Evolutionary conservation across 108 stramenopile genomes (phyloP), one percentile per base, ranked within the genome.

Genomic region (Cyclotella distinguenda): DNA sequence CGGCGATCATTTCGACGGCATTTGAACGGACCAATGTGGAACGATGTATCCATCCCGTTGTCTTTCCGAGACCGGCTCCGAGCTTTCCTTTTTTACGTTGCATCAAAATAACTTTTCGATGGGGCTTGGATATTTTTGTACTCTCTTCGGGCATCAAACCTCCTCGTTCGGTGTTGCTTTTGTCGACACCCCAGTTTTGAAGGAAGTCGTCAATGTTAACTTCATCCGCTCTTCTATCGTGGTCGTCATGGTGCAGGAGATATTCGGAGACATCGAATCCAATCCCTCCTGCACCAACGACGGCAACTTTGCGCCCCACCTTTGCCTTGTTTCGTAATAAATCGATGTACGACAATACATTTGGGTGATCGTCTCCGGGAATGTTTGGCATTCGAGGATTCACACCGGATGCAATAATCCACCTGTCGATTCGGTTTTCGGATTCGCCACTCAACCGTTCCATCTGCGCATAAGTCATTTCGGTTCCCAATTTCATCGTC

Each of bases 41-140:
- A 11, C 96, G 88, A 76, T 99, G 97, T 57, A 99, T 97, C 98
- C 98, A 99, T 12, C 98, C 98, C 7, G 98, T 97, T 3, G 98
- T 99, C 61, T 86, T 90, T 28, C 96, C 96, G 12, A 99, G 83
- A 0, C 83, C 82, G 16, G 83, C 87, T 25, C 97, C 98, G 25
- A 97, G 72, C 63, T 90, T 90, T 66, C 91, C 90, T 57, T 84
- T 85, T 69, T 97, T 97, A 49, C 98, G 88, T 63, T 99, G 98
- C 79, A 97, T 77, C 66, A 97, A 74, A 67, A 77, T 64, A 44
- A 96, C 74, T 69, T 94, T 50, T 49, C 96, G 82, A 18, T 78
- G 49, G 22, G 90, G 74, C 43, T 67, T 66, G 6, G 66, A 54
- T 8, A 75, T 63, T 34, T 75, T 39, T 6, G 66, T 59, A 2